A percentile compares a stretch with the other conserved stretches of the same genome.
Conservation (phyloP, 495 filamentous ascomycete species). For the Poronia punctata region DNA sequence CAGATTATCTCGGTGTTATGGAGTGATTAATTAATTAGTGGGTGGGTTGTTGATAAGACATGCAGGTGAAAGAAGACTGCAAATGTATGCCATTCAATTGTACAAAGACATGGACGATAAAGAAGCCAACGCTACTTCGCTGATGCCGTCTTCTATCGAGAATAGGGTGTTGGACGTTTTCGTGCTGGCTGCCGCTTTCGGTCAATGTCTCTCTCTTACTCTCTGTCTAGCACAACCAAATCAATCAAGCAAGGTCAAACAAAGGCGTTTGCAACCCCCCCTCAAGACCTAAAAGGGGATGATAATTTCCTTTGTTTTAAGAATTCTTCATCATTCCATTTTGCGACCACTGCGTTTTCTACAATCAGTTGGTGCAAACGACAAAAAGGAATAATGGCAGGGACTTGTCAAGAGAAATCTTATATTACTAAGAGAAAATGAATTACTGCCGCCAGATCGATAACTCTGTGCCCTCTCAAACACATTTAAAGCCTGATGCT, state of each 20-base stretch:
- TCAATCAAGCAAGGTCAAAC: neutral
- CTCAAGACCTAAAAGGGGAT: too few species aligned
- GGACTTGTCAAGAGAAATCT: too few species aligned
- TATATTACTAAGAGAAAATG: too few species aligned
- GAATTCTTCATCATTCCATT: too few species aligned
- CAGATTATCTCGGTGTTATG: neutral
- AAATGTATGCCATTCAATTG: neutral
- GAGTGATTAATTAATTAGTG: neutral
- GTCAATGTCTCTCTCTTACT: constrained; percentile 4
- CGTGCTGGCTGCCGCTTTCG: constrained; percentile 20
- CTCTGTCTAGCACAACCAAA: neutral
- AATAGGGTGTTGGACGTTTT: constrained; percentile 17
- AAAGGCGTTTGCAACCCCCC: constrained; percentile 3
- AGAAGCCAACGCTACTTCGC: neutral
- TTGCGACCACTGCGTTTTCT: too few species aligned
- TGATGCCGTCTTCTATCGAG: constrained; percentile 9
- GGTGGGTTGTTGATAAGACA: constrained; percentile 7
- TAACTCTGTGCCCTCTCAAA: too few species aligned
- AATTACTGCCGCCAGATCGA: too few species aligned
- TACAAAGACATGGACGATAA: constrained; percentile 7
- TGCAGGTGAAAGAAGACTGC: constrained; percentile 7
- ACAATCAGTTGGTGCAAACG: too few species aligned
- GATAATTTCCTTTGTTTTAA: too few species aligned
- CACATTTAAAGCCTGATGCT: too few species aligned
- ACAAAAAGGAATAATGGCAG: too few species aligned